Evolutionary conservation across 2,329 filamentous ascomycete genomes (phyloP).

Genomic region (Plectosphaerella cucumerina): DNA sequence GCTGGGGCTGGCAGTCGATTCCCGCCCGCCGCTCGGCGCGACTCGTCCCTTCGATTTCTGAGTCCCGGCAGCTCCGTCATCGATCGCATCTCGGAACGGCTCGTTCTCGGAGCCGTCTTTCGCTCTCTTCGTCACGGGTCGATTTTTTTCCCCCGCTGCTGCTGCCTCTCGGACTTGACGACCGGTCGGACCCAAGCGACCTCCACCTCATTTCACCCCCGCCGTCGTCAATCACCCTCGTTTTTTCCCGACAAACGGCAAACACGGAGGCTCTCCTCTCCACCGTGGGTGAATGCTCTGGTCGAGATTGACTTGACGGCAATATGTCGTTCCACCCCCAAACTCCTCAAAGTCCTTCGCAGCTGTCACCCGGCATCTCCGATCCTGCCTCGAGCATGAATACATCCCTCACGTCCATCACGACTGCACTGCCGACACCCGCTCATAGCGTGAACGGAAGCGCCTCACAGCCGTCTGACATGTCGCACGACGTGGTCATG

Average conservation of each 20-base stretch:
- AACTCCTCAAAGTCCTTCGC: conserved; percentile 64
- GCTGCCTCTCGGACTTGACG: not conserved
- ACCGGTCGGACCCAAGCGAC: not conserved
- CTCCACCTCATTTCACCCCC: not conserved
- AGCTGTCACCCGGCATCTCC: conserved; percentile 52
- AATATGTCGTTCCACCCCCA: conserved; percentile 65
- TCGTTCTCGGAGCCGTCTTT: too few relatives aligned
- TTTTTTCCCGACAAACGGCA: not conserved
- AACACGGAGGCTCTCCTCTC: not conserved
- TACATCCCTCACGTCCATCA: conserved; percentile 46
- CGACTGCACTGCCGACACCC: conserved; percentile 55
- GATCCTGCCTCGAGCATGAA: conserved; percentile 47
- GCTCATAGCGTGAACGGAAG: conserved; percentile 60
- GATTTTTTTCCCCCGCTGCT: not conserved
- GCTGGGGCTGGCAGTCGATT: conserved; percentile 27
- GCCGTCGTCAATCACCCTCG: not conserved
- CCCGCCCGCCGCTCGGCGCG: conserved; percentile 33
- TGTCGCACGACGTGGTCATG: conserved; percentile 36
- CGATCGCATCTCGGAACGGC: conserved; percentile 13
- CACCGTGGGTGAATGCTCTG: not conserved
- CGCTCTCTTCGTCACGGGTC: not conserved
- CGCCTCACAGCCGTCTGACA: conserved; percentile 37
- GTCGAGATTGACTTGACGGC: conserved; percentile 20
- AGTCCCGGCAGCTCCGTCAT: conserved; percentile 4
- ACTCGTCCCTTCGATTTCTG: conserved; percentile 24